Evolutionary conservation across 2,329 filamentous ascomycete genomes (phyloP).

Genomic region (Tolypocladium paradoxum): DNA sequence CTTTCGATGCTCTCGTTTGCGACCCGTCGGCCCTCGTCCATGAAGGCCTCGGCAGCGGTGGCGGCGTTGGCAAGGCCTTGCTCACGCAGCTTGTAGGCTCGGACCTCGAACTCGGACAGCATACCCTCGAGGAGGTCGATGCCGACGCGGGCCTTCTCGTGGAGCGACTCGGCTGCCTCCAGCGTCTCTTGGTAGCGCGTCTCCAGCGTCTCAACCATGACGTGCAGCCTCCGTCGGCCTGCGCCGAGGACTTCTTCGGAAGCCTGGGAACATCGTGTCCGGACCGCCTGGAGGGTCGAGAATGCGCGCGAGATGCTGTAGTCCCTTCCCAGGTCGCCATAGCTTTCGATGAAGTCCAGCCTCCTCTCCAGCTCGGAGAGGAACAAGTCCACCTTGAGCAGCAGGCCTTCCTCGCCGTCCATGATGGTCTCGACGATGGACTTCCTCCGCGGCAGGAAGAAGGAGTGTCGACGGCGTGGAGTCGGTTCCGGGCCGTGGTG

Average conservation of each 20-base stretch:
- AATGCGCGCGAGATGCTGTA: conserved; percentile 77
- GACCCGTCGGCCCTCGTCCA: conserved; percentile 69
- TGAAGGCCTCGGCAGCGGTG: conserved; percentile 58
- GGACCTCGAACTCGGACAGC: conserved; percentile 72
- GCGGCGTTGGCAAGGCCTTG: conserved; percentile 58
- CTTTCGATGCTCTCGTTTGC: conserved; percentile 69
- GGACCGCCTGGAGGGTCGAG: conserved; percentile 73
- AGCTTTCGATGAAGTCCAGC: conserved; percentile 79
- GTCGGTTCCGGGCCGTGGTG: conserved; percentile 17
- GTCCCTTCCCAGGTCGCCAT: conserved; percentile 75
- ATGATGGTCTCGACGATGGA: conserved; percentile 50
- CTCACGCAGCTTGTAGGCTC: conserved; percentile 70
- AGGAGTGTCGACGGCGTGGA: conserved; percentile 44
- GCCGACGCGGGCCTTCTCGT: conserved; percentile 83
- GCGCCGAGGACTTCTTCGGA: conserved; percentile 85
- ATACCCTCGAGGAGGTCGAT: conserved; percentile 80
- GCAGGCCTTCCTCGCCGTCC: conserved; percentile 50
- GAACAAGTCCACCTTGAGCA: conserved; percentile 65
- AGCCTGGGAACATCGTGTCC: conserved; percentile 78
- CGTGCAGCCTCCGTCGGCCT: conserved; percentile 69
- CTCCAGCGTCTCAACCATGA: conserved; percentile 90
- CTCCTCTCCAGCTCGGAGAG: conserved; percentile 77
- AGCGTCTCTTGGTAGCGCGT: conserved; percentile 77
- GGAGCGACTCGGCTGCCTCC: conserved; percentile 72
- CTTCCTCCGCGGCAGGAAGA: conserved; percentile 44